A percentile compares a stretch with the other conserved stretches of the same genome.
Evolutionary conservation across 805 yeast genomes (phyloP).

Genomic region (Lipomyces japonicus): DNA sequence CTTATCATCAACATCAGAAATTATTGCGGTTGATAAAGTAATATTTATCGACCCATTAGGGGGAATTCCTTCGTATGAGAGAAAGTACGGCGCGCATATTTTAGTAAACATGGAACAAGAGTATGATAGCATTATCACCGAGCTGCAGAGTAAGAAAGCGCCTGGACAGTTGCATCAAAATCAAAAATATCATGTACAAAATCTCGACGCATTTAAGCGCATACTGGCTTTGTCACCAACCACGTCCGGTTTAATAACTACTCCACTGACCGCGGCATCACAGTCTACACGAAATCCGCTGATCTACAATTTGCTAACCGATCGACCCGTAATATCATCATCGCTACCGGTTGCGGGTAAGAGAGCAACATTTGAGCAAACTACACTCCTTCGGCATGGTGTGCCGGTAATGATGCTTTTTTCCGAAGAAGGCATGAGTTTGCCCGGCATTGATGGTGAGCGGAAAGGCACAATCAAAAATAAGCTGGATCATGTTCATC

Average conservation of each 20-base stretch:
- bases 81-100: constrained; percentile 75
- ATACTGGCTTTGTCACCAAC: constrained; percentile 50
- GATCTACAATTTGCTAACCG: constrained; percentile 84
- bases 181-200: constrained; percentile 49
- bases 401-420: constrained; percentile 48
- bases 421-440: constrained; percentile 42
- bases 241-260: constrained; percentile 83
- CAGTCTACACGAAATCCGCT: constrained; percentile 59
- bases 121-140: constrained; percentile 58
- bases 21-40: constrained; percentile 67
- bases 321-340: constrained; percentile 83
- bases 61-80: constrained; percentile 84
- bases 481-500: not conserved
- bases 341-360: constrained; percentile 70
- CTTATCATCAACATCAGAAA: constrained; percentile 30
- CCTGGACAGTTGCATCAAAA: not conserved
- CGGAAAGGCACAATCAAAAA: not conserved
- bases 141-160: constrained; percentile 54
- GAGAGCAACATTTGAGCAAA: constrained; percentile 53
- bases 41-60: constrained; percentile 77
- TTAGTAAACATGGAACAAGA: constrained; percentile 84
- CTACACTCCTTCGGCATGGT: constrained; percentile 77
- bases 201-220: constrained; percentile 62
- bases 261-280: constrained; percentile 67
- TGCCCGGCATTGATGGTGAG: constrained; percentile 34